Percentiles rank a stretch among this genome's conserved stretches.
Evolutionary conservation across 306 rosid species (phyloP).

Genomic region (Mimosa pudica): DNA sequence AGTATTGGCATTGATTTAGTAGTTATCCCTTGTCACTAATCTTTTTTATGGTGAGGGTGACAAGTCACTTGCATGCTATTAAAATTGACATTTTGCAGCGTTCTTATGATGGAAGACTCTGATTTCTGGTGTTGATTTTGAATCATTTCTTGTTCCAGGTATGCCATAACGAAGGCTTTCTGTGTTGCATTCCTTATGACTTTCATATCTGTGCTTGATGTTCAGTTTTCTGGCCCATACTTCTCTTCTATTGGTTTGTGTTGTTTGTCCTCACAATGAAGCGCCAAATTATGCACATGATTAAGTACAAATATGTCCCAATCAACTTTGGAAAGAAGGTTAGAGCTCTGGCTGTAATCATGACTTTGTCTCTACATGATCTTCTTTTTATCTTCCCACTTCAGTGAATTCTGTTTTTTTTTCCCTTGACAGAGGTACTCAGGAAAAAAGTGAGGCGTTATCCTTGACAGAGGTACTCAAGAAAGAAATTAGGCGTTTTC

Average conservation of each 20-base stretch:
- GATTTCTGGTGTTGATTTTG: neutral
- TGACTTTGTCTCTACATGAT: neutral
- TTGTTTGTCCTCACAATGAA: constrained; percentile 73
- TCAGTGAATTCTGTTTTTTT: constrained; percentile 23
- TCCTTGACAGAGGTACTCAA: constrained; percentile 55
- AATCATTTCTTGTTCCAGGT: constrained; percentile 51
- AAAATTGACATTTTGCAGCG: neutral
- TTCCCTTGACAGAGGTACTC: constrained; percentile 52
- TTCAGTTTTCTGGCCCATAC: constrained; percentile 77
- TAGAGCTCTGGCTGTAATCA: constrained; percentile 20
- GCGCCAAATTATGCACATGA: constrained; percentile 78
- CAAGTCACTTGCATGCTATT: too few species aligned
- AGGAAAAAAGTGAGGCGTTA: constrained; percentile 45
- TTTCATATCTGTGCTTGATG: constrained; percentile 61
- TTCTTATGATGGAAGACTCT: neutral
- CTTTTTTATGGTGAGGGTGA: too few species aligned
- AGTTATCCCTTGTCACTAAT: neutral
- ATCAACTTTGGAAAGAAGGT: constrained; percentile 69
- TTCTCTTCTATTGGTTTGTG: constrained; percentile 64
- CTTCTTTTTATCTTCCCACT: neutral
- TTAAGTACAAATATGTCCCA: constrained; percentile 68
- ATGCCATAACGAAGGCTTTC: constrained; percentile 68
- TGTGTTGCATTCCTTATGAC: constrained; percentile 65
- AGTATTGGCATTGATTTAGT: neutral
- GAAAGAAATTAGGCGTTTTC: constrained; percentile 43